A percentile compares a stretch with the other conserved stretches of the same genome.
Evolutionary conservation across 164 flowering plant genomes (phyloP).

Genomic region (Magnolia officinalis): DNA sequence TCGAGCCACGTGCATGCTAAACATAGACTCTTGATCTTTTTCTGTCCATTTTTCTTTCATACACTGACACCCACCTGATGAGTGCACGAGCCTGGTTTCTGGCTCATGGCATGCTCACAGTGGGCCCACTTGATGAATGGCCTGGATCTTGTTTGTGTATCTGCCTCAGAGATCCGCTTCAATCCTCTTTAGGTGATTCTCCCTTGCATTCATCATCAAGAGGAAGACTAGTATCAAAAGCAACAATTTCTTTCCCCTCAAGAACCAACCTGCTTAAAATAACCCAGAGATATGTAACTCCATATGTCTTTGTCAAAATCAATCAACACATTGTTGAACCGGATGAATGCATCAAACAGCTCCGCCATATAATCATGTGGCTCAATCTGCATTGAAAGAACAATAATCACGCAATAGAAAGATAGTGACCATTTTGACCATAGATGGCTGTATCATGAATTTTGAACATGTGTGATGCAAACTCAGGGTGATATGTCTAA

Average conservation of each 20-base stretch:
- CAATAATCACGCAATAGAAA: background rate
- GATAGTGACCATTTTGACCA: background rate
- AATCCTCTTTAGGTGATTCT: background rate
- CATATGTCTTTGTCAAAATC: slow-evolving; percentile 88
- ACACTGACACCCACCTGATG: background rate
- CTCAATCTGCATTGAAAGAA: slow-evolving; percentile 64
- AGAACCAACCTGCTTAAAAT: slow-evolving; percentile 81
- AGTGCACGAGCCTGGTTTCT: background rate
- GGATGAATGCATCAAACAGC: slow-evolving; percentile 60
- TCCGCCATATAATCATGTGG: slow-evolving; percentile 94
- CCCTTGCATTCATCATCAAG: background rate
- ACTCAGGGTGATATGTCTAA: background rate
- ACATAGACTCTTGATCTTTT: background rate
- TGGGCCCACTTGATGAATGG: too few relatives aligned
- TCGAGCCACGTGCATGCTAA: background rate
- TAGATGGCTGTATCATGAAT: background rate
- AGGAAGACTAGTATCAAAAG: background rate
- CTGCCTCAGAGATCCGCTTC: background rate
- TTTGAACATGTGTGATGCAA: background rate
- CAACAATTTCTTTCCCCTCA: background rate
- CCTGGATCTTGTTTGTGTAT: too few relatives aligned
- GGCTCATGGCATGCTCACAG: background rate
- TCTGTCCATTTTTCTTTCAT: background rate
- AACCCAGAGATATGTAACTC: slow-evolving; percentile 83
- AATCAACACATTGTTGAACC: slow-evolving; percentile 72